These are phyloP conservation scores for Vanderwaltozyma verrucispora DNA, from an alignment of 805 yeast genomes.

Conservation along the genomic window DNA sequence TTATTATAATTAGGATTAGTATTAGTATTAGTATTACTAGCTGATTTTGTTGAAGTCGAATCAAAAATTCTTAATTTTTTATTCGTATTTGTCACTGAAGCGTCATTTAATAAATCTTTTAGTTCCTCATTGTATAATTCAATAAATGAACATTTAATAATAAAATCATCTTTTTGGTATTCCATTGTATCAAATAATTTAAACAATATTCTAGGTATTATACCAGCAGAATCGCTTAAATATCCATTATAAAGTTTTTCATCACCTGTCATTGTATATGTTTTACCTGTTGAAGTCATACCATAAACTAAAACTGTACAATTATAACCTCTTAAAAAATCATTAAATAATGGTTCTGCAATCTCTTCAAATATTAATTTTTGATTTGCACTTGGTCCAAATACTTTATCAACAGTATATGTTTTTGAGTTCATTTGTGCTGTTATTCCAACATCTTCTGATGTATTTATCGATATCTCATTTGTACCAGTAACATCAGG, in stretches of 20 bases:
- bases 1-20: too few relatives aligned
- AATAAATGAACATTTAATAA: slow-evolving; percentile 69
- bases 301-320: slow-evolving; percentile 84
- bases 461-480: slow-evolving; percentile 39
- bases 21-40: slow-evolving; percentile 7
- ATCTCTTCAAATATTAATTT: slow-evolving; percentile 51
- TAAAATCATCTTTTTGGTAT: slow-evolving; percentile 39
- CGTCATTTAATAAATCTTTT: slow-evolving; percentile 55
- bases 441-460: slow-evolving; percentile 31
- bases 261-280: slow-evolving; percentile 65
- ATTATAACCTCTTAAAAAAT: slow-evolving; percentile 65
- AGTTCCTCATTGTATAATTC: slow-evolving; percentile 86
- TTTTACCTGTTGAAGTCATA: slow-evolving; percentile 87
- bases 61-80: slow-evolving; percentile 5
- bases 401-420: slow-evolving; percentile 68
- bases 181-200: slow-evolving; percentile 35
- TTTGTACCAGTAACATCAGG: slow-evolving; percentile 34
- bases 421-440: slow-evolving; percentile 41
- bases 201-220: slow-evolving; percentile 57
- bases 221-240: slow-evolving; percentile 46
- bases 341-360: slow-evolving; percentile 54
- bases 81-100: slow-evolving; percentile 5
- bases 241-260: slow-evolving; percentile 34
- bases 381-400: slow-evolving; percentile 77
- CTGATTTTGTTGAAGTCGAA: slow-evolving; percentile 5